Base-by-base conservation (phyloP, 106 monocot species). In the Apostasia shenzhenica region DNA sequence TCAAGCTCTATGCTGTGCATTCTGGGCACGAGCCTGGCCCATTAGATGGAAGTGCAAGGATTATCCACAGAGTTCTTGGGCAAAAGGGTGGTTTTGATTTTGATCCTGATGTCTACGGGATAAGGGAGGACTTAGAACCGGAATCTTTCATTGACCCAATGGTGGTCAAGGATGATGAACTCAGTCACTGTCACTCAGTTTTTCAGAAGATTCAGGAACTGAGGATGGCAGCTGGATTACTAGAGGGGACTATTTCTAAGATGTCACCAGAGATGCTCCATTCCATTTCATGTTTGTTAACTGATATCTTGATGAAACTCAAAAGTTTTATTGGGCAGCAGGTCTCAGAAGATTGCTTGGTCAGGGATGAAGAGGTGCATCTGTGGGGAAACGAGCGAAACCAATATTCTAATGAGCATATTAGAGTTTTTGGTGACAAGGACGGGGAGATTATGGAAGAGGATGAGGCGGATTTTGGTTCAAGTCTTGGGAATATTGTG, bases 1-100 rank as follows among this genome's bases (percentile, higher is more conserved):
- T 97, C 73, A 97, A 97, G 72, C 61, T 97, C 14, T 97, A 92
- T 73, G 95, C 95, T 14, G 86, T 97, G 66, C 95, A 97, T 61
- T 82, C 95, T 2, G 95, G 95, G 60, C 95, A 97, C 67, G 95
- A 97, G 56, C 95, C 95, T 3, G 95, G 95, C 2, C 92, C 95
- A 0, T 69, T 83, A 2, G 95, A 97, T 77, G 95, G 95, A 48
- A 97, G 83, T 84, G 95, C 95, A 0, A 84, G 95, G 75, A 97
- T 97, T 53, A 92, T 97, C 13, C 95, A 97, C 61, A 61, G 95
- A 41, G 65, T 87, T 41, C 84, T 97, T 38, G 92, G 95, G 10
- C 74, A 85, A 52, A 92, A 89, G 76, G 95, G 92, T 2, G 72
- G 71, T 55, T 82, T 89, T 62, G 92, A 89, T 37, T 69, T 81